phyloP scores from a whole-genome alignment of 208 protist species.

The Acanthamoeba divionensis region DNA sequence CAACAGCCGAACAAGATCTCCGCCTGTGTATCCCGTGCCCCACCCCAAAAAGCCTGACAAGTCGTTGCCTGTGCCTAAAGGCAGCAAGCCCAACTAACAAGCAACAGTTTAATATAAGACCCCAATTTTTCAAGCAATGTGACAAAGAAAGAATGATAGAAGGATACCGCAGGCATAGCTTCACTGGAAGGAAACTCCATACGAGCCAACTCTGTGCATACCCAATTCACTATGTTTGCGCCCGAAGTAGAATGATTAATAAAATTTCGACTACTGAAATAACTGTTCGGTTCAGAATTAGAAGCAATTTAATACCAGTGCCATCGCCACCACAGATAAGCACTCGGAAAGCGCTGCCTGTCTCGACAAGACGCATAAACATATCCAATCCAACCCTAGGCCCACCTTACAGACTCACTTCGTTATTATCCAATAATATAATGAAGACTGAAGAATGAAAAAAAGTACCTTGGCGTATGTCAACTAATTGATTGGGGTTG shows the following conservation, averaged over 20 bases:
- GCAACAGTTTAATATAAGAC: not conserved
- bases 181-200: not conserved
- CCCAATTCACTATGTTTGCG: not conserved
- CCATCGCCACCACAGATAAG: conserved; percentile 9
- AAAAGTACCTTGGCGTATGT: not conserved
- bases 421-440: not conserved
- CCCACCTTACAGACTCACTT: not conserved
- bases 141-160: too few species aligned
- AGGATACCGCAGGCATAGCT: not conserved
- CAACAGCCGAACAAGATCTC: not conserved
- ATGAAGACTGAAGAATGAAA: not conserved
- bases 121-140: not conserved
- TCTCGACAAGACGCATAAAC: conserved; percentile 19
- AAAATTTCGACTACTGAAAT: too few species aligned
- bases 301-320: not conserved
- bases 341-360: not conserved
- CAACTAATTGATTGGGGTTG: conserved; percentile 11
- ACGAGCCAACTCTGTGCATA: not conserved
- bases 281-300: not conserved
- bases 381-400: not conserved
- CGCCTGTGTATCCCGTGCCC: conserved; percentile 26
- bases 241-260: too few species aligned
- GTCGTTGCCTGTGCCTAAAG: conserved; percentile 24
- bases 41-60: not conserved
- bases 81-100: not conserved